phyloP scores from a whole-genome alignment of 352 stramenopile species.

The Lagenidium giganteum region DNA sequence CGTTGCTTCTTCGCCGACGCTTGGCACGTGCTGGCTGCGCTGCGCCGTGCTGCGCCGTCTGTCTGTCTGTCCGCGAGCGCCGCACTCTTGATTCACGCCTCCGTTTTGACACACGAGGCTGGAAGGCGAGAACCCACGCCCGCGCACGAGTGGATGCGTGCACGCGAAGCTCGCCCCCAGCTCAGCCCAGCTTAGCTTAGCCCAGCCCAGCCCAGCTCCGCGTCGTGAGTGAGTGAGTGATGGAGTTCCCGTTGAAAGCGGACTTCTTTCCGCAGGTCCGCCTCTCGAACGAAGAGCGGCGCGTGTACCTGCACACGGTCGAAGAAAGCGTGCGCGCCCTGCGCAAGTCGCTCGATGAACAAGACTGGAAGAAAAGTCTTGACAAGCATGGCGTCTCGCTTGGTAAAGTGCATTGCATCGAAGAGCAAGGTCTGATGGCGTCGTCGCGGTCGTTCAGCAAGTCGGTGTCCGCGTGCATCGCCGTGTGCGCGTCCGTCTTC shows the following conservation, averaged over 20 bases:
- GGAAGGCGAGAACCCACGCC: too few species aligned
- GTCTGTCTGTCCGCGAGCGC: too few species aligned
- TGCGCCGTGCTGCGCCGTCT: too few species aligned
- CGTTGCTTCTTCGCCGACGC: too few species aligned
- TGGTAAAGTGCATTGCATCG: slow-evolving; percentile 61
- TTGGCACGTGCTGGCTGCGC: too few species aligned
- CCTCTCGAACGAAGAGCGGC: slow-evolving; percentile 37
- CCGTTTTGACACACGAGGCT: too few species aligned
- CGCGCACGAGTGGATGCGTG: too few species aligned
- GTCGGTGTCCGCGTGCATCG: slow-evolving; percentile 49
- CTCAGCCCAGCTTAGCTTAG: too few species aligned
- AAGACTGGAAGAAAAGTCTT: slow-evolving; percentile 52
- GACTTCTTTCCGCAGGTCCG: slow-evolving; percentile 66
- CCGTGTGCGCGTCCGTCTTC: slow-evolving; percentile 54
- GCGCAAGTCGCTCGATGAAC: slow-evolving; percentile 32
- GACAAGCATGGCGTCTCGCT: slow-evolving; percentile 55
- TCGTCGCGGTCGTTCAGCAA: too few species aligned
- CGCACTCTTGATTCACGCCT: too few species aligned
- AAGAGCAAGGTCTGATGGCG: slow-evolving; percentile 14
- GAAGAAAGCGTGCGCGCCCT: slow-evolving; percentile 36
- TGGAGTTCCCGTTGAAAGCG: slow-evolving; percentile 68
- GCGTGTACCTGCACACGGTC: slow-evolving; percentile 35
- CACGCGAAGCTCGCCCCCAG: too few species aligned
- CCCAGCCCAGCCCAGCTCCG: too few species aligned
- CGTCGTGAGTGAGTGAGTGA: slow-evolving; percentile 6